A percentile compares a stretch with the other conserved stretches of the same genome.
These are phyloP conservation scores for Pedinophyceae sp. DNA, from an alignment of 139 green algal genomes.

Conservation along the genomic window DNA sequence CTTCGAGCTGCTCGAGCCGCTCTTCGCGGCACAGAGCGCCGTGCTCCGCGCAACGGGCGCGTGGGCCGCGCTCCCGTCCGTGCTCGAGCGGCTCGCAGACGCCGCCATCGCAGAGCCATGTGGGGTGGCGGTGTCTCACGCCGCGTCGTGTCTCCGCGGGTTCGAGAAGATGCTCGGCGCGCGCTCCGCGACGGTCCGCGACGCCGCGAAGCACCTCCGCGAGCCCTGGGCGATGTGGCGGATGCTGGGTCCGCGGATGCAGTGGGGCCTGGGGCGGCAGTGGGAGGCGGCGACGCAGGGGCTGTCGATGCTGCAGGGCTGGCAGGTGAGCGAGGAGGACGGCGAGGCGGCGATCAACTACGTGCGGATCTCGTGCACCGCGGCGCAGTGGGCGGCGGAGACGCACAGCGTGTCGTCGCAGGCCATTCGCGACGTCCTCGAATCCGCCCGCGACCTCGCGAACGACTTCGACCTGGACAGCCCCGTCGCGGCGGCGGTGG, in stretches of 20 bases:
- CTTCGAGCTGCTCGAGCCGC: constrained; percentile 32
- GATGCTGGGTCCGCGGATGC: no score
- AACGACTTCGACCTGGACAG: neutral
- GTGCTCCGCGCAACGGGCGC: constrained; percentile 16
- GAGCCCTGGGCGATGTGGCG: no score
- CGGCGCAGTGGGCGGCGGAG: constrained; percentile 2
- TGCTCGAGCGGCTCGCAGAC: no score
- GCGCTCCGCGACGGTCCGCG: constrained; percentile 8
- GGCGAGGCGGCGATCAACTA: constrained; percentile 1
- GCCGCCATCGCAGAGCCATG: constrained; percentile 13
- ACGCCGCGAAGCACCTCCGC: neutral
- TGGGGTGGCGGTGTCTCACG: constrained; percentile 13
- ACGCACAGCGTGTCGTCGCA: no score
- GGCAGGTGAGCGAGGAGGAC: constrained; percentile 5
- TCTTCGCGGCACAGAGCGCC: constrained; percentile 26
- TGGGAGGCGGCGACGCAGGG: no score
- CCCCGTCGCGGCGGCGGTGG: neutral
- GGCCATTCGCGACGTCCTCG: neutral
- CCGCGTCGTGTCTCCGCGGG: constrained; percentile 17
- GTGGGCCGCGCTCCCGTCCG: no score
- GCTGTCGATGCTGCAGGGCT: constrained; percentile 12
- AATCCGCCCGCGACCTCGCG: neutral
- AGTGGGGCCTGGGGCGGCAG: no score
- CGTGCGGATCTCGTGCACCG: no score
- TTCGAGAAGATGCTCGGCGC: constrained; percentile 12